Evolutionary conservation across 2,329 filamentous ascomycete species (phyloP).

Genomic region (Drechslera avenae): DNA sequence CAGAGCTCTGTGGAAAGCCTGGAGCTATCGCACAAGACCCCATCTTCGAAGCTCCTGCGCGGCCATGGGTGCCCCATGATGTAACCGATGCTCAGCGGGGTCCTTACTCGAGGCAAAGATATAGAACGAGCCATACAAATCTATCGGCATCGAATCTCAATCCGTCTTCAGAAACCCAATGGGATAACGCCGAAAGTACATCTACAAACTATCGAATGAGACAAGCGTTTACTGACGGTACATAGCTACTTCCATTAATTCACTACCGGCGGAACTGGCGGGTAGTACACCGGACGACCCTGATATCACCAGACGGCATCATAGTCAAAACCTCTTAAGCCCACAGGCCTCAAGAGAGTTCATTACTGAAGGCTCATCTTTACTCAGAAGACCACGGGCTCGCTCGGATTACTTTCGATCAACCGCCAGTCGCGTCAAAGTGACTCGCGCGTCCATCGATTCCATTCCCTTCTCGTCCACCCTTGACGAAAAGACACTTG

Average conservation of each 20-base stretch:
- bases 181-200: constrained; percentile 23
- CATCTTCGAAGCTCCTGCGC: constrained; percentile 27
- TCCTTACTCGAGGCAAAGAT: constrained; percentile 33
- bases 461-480: constrained; percentile 7
- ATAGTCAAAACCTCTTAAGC: constrained; percentile 13
- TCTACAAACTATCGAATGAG: not conserved
- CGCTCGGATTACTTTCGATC: constrained; percentile 4
- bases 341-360: constrained; percentile 1
- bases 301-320: constrained; percentile 13
- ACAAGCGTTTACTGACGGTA: constrained; percentile 5
- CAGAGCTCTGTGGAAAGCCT: constrained; percentile 26
- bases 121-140: constrained; percentile 26
- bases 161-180: constrained; percentile 20
- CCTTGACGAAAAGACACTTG: constrained; percentile 20
- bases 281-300: constrained; percentile 36
- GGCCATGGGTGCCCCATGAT: constrained; percentile 26
- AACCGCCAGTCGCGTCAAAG: not conserved
- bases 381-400: constrained; percentile 3
- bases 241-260: constrained; percentile 22
- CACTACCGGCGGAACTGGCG: constrained; percentile 31
- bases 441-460: constrained; percentile 6
- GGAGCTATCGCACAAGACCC: constrained; percentile 18
- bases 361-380: not conserved
- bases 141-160: constrained; percentile 29
- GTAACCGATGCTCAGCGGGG: constrained; percentile 20